Base-by-base conservation (phyloP, 129 eudicot genomes). In the Flaveria bidentis region DNA sequence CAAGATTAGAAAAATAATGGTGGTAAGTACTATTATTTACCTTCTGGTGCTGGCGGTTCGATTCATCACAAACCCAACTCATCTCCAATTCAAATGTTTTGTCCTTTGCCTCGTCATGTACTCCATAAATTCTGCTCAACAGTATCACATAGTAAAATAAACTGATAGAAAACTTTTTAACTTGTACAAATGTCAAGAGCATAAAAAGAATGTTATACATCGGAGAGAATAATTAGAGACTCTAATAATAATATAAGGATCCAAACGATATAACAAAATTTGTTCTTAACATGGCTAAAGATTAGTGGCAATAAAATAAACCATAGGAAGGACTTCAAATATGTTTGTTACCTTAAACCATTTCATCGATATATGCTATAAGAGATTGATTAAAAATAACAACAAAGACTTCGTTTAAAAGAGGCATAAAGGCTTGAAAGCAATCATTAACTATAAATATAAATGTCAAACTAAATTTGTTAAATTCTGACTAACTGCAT, bases 11-110 rank as follows among this genome's bases (percentile, higher is more conserved):
- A 49, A 41, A 30, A 1, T 3, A 28, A 56, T 26, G 15, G 14
- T 14, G 12, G 44, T 69, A 20, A 9, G 1, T 10, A 61, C 18
- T 25, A 23, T 25, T 30, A 13, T 15, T 83, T 85, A 93, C 98
- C 97, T 93, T 93, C 74, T 93, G 93, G 84, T 93, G 98, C 79
- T 84, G 96, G 56, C 96, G 97, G 78, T 93, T 93, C 6, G 97
- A 88, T 83, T 93, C 98, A 63, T 93, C 97, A 80, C 98, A 93
- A 17, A 93, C 98, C 98, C 98, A 93, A 73, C 98, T 93, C 98
- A 93, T 80, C 80, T 93, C 97, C 85, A 93, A 69, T 81, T 93
- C 98, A 75, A 93, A 93, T 8, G 96, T 91, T 87, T 91, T 93
- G 90, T 93, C 98, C 80, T 93, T 93, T 44, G 97, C 98, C 84